Percentiles rank a stretch among this genome's conserved stretches.
Evolutionary conservation across 352 stramenopile species (phyloP).

Genomic region (Phytophthora hibernalis): DNA sequence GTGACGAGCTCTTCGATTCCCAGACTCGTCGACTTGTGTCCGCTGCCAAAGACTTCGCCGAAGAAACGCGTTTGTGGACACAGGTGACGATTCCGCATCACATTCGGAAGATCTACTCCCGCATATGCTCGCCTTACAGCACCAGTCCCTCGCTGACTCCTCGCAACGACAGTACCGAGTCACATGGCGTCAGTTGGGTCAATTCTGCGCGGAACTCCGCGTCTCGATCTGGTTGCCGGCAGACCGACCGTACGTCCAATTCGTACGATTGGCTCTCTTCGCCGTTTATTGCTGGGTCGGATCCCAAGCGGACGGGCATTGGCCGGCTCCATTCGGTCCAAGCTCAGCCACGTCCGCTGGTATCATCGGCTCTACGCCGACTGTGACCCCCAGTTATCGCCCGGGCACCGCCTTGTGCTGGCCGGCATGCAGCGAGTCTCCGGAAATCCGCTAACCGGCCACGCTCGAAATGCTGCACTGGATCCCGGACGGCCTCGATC

Average conservation of each 20-base stretch:
- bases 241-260: neutral
- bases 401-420: neutral
- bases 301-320: neutral
- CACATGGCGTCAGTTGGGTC: neutral
- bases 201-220: neutral
- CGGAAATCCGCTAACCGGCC: neutral
- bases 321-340: constrained; percentile 3
- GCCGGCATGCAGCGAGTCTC: neutral
- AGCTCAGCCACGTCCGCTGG: constrained; percentile 18
- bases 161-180: neutral
- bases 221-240: neutral
- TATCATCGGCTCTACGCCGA: constrained; percentile 1
- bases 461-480: constrained; percentile 1
- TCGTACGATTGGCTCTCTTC: constrained; percentile 9
- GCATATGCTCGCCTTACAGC: neutral
- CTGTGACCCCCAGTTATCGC: neutral
- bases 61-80: too few relatives aligned
- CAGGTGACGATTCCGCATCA: neutral
- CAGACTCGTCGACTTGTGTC: too few relatives aligned
- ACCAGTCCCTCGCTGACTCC: neutral
- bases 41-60: too few relatives aligned
- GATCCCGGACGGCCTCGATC: neutral
- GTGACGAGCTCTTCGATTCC: too few relatives aligned
- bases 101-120: neutral
- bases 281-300: constrained; percentile 11